phyloP scores from a whole-genome alignment of 2,329 filamentous ascomycete species.

The Fusarium sp. region DNA sequence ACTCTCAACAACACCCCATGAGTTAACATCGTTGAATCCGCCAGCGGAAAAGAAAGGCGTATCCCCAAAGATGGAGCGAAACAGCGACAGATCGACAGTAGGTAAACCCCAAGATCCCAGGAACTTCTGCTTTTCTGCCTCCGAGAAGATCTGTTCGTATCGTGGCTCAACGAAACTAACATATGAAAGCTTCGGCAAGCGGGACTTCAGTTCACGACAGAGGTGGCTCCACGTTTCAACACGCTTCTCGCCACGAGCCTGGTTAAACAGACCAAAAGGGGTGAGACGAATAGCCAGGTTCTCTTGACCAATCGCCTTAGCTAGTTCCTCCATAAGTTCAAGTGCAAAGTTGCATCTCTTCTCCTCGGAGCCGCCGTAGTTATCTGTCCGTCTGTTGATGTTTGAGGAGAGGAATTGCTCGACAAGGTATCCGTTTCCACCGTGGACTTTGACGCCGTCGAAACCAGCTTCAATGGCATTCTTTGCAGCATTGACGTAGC shows the following conservation, averaged over 20 bases:
- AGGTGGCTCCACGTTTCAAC: conserved; percentile 63
- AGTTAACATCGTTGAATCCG: conserved; percentile 61
- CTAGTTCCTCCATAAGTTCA: conserved; percentile 60
- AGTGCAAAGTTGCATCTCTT: conserved; percentile 60
- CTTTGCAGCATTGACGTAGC: conserved; percentile 46
- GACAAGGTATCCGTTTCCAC: conserved; percentile 51
- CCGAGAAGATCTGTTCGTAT: conserved; percentile 62
- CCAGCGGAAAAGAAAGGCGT: conserved; percentile 66
- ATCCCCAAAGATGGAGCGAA: conserved; percentile 60
- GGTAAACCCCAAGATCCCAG: conserved; percentile 57
- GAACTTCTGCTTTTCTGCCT: conserved; percentile 58
- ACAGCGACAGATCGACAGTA: conserved; percentile 55
- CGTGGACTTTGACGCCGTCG: conserved; percentile 54
- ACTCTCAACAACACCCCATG: conserved; percentile 55
- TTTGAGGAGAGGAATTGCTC: conserved; percentile 52
- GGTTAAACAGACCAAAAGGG: conserved; percentile 62
- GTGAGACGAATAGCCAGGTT: conserved; percentile 56
- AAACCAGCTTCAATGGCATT: conserved; percentile 64
- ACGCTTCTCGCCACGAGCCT: conserved; percentile 58
- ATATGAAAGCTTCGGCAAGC: conserved; percentile 57
- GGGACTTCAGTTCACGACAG: conserved; percentile 57
- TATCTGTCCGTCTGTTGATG: conserved; percentile 49
- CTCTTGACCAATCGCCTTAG: conserved; percentile 54
- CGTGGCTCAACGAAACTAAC: conserved; percentile 65
- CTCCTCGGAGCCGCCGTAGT: conserved; percentile 47